phyloP scores from a whole-genome alignment of 176 grass and related monocot species.

The Phyllostachys edulis region DNA sequence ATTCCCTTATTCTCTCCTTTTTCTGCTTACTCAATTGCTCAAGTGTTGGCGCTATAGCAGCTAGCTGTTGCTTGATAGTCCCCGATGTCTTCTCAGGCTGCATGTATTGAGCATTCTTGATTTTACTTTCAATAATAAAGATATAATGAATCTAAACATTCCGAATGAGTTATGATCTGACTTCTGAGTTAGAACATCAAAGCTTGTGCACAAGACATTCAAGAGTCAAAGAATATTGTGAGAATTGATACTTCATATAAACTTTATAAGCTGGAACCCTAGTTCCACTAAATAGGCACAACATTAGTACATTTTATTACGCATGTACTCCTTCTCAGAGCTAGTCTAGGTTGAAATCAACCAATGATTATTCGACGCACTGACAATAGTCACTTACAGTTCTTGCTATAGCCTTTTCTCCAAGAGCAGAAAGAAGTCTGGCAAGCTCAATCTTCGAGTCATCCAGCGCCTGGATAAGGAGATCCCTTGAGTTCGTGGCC shows the following conservation, averaged over 20 bases:
- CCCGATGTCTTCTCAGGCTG: slow-evolving; percentile 91
- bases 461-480: slow-evolving; percentile 83
- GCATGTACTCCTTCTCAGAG: neutral
- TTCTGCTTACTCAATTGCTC: slow-evolving; percentile 86
- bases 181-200: slow-evolving; percentile 12
- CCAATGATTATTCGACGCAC: neutral
- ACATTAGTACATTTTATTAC: neutral
- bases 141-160: neutral
- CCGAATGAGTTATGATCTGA: neutral
- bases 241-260: neutral
- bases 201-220: neutral
- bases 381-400: slow-evolving; percentile 56
- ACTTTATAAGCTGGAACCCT: neutral
- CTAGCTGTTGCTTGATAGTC: slow-evolving; percentile 95
- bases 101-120: slow-evolving; percentile 3
- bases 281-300: neutral
- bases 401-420: slow-evolving; percentile 78
- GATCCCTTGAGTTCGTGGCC: slow-evolving; percentile 78
- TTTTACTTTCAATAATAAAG: slow-evolving; percentile 11
- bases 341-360: slow-evolving; percentile 15
- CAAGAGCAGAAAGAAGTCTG: slow-evolving; percentile 86
- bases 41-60: slow-evolving; percentile 77
- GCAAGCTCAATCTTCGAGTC: slow-evolving; percentile 94
- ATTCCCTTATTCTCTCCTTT: slow-evolving; percentile 77
- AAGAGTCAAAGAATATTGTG: neutral